phyloP scores from a whole-genome alignment of 345 rosid species.

The Erysimum cheiranthoides region DNA sequence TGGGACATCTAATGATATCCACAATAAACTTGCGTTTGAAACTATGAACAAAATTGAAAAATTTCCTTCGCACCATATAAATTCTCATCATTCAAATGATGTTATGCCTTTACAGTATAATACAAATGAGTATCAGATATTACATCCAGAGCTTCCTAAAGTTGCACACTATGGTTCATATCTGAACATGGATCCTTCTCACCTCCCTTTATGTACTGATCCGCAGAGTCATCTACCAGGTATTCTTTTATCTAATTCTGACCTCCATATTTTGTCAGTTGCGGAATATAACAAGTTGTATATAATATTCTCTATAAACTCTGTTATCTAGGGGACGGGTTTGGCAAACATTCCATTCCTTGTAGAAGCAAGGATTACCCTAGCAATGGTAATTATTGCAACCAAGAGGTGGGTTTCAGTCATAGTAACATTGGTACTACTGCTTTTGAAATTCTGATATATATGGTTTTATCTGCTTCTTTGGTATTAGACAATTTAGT shows the following conservation, averaged over 20 bases:
- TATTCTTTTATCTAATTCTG: constrained; percentile 29
- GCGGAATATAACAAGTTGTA: constrained; percentile 5
- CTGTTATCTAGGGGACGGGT: constrained; percentile 43
- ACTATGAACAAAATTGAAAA: constrained; percentile 57
- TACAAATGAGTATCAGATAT: constrained; percentile 92
- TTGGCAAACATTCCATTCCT: constrained; percentile 42
- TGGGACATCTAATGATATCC: constrained; percentile 82
- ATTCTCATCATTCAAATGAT: constrained; percentile 52
- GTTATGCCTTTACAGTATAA: constrained; percentile 90
- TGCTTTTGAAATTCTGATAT: not conserved
- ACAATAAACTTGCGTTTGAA: constrained; percentile 54
- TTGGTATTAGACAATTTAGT: not conserved
- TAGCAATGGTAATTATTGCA: constrained; percentile 28
- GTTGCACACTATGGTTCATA: constrained; percentile 49
- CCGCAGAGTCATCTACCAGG: constrained; percentile 46
- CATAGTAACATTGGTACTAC: constrained; percentile 1
- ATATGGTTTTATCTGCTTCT: not conserved
- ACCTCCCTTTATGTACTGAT: constrained; percentile 33
- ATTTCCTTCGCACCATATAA: constrained; percentile 50
- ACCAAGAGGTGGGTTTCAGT: constrained; percentile 50
- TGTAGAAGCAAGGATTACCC: constrained; percentile 26
- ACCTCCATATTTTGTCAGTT: constrained; percentile 25
- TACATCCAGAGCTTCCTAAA: constrained; percentile 50
- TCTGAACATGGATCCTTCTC: constrained; percentile 42
- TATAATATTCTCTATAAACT: constrained; percentile 29